Evolutionary conservation across 345 rosid genomes (phyloP).

Genomic region (Acer campestre): DNA sequence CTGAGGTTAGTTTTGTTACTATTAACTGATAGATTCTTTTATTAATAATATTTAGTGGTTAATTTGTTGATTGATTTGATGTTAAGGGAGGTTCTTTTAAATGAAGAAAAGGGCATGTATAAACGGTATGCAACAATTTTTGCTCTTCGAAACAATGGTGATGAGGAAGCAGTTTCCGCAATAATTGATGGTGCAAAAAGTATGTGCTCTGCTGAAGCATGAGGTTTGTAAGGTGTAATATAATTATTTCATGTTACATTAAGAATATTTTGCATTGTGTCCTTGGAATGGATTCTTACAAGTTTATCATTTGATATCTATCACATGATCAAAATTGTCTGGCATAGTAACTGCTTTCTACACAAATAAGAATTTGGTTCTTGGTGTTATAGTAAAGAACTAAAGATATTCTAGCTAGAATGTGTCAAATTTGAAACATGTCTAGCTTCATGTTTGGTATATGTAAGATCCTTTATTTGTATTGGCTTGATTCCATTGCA

Average conservation of each 20-base stretch:
- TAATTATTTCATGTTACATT: slow-evolving; percentile 23
- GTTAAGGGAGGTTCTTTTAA: slow-evolving; percentile 73
- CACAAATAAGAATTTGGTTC: background rate
- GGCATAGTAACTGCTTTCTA: background rate
- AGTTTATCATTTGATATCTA: background rate
- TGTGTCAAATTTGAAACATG: slow-evolving; percentile 1
- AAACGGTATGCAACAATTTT: slow-evolving; percentile 93
- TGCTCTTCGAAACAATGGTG: slow-evolving; percentile 81
- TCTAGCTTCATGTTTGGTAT: background rate
- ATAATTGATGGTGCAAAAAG: slow-evolving; percentile 66
- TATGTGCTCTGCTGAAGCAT: slow-evolving; percentile 79
- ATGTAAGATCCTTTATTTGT: too few species aligned
- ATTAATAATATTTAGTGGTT: slow-evolving; percentile 11
- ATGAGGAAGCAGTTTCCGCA: slow-evolving; percentile 77
- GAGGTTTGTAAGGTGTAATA: slow-evolving; percentile 56
- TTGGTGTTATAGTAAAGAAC: background rate
- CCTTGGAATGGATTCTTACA: background rate
- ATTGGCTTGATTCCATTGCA: too few species aligned
- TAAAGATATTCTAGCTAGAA: slow-evolving; percentile 5
- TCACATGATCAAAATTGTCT: background rate
- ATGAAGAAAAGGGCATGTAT: slow-evolving; percentile 83
- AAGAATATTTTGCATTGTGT: background rate
- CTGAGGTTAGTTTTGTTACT: slow-evolving; percentile 51
- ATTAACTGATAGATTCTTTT: background rate
- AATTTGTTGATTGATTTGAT: slow-evolving; percentile 33